A percentile compares a stretch with the other conserved stretches of the same genome.
These are phyloP conservation scores for Metarhizium humberi DNA, from an alignment of 2,329 filamentous ascomycete genomes.

Conservation along the genomic window DNA sequence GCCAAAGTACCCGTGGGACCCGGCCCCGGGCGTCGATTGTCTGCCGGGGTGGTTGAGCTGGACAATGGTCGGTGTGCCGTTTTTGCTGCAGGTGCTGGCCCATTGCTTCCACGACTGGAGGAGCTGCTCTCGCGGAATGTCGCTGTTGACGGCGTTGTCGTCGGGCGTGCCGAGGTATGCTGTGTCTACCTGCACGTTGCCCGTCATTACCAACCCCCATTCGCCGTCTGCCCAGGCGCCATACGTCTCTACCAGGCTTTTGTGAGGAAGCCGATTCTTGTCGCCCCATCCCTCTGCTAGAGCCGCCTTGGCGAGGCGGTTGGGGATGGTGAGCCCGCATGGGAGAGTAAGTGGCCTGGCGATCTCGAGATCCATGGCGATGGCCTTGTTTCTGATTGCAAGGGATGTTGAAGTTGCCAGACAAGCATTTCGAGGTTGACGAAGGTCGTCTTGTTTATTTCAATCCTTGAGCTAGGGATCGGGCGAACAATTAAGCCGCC, in stretches of 20 bases:
- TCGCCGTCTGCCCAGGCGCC: slow-evolving; percentile 41
- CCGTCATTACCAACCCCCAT: slow-evolving; percentile 45
- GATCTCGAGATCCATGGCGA: slow-evolving; percentile 3
- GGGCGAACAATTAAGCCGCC: neutral
- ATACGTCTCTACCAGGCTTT: slow-evolving; percentile 36
- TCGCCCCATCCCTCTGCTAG: slow-evolving; percentile 37
- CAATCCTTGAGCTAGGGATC: neutral
- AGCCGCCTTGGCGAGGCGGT: slow-evolving; percentile 43
- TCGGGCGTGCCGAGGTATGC: slow-evolving; percentile 23
- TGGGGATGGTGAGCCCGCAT: slow-evolving; percentile 45
- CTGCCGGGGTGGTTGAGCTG: slow-evolving; percentile 39
- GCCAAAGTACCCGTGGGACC: slow-evolving; percentile 22
- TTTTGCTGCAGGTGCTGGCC: slow-evolving; percentile 19
- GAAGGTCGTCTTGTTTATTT: neutral
- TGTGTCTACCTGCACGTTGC: slow-evolving; percentile 35
- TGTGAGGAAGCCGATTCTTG: slow-evolving; percentile 31
- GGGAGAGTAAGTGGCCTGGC: slow-evolving; percentile 36
- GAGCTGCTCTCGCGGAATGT: slow-evolving; percentile 16
- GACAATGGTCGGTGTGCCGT: slow-evolving; percentile 29
- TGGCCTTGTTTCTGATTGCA: too few relatives aligned
- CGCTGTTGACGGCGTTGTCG: slow-evolving; percentile 25
- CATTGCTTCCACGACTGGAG: slow-evolving; percentile 29
- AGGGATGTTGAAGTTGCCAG: too few relatives aligned
- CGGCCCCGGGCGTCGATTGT: slow-evolving; percentile 30
- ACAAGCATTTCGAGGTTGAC: neutral